Conservation (phyloP, 23 red algal species). For the Cyanidioschyzon merolae region DNA sequence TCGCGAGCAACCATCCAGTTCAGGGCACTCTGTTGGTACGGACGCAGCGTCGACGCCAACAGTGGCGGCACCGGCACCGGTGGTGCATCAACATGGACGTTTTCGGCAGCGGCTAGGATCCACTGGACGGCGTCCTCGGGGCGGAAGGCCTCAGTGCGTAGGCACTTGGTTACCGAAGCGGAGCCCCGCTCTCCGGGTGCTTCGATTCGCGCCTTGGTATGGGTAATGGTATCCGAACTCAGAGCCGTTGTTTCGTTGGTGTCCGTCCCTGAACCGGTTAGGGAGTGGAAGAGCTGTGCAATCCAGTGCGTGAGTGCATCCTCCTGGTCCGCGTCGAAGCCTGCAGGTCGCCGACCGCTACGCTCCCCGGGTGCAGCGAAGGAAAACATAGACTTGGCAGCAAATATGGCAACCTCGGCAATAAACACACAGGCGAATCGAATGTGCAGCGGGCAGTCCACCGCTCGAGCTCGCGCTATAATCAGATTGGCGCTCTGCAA, state of each 20-base stretch:
- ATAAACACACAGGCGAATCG: neutral
- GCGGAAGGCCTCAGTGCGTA: neutral
- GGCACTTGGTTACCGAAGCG: neutral
- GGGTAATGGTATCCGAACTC: neutral
- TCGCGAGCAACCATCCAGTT: conserved; percentile 12
- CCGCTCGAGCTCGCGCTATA: neutral
- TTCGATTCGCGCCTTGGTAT: neutral
- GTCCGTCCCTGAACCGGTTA: neutral
- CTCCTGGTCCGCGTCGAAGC: neutral
- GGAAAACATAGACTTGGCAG: neutral
- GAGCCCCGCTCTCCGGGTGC: neutral
- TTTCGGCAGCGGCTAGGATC: neutral
- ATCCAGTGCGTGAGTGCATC: neutral
- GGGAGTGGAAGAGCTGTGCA: neutral
- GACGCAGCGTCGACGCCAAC: neutral
- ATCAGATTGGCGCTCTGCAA: neutral
- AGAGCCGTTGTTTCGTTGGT: neutral
- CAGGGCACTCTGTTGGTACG: neutral
- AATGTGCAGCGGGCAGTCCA: neutral
- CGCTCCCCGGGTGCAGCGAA: neutral
- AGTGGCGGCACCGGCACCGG: neutral
- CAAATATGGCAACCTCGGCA: neutral
- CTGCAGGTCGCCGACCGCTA: neutral
- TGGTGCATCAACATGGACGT: neutral
- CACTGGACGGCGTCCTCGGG: neutral